Percentiles rank a stretch among this genome's conserved stretches.
Evolutionary conservation across 805 yeast genomes (phyloP).

Genomic region (Wickerhamomyces sydowiorum): DNA sequence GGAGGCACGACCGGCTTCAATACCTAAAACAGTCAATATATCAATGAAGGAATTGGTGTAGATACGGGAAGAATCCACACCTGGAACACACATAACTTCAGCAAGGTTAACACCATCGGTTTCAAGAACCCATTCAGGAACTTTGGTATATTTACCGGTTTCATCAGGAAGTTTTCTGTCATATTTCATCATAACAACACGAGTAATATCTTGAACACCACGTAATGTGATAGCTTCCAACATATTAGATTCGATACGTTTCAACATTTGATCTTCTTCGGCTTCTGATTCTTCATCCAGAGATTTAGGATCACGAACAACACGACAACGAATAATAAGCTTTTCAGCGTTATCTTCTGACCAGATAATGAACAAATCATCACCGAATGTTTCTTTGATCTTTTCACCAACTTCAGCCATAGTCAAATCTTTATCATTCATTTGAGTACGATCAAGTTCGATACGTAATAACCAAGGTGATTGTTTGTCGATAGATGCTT

Average conservation of each 20-base stretch:
- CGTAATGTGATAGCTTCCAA: conserved; percentile 89
- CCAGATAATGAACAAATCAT: conserved; percentile 96
- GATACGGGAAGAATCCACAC: conserved; percentile 86
- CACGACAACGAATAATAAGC: conserved; percentile 95
- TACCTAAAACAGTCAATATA: conserved; percentile 90
- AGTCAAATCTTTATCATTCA: conserved; percentile 95
- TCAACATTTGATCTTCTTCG: conserved; percentile 94
- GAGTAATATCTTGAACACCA: conserved; percentile 91
- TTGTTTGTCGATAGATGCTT: conserved; percentile 87
- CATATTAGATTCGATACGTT: conserved; percentile 94
- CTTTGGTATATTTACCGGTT: conserved; percentile 82
- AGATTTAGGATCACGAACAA: conserved; percentile 91
- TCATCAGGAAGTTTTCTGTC: conserved; percentile 67
- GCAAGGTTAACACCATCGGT: conserved; percentile 97
- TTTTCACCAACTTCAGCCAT: conserved; percentile 98
- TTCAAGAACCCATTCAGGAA: conserved; percentile 97
- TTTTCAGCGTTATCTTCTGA: conserved; percentile 98
- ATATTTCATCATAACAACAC: conserved; percentile 78
- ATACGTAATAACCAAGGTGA: conserved; percentile 97
- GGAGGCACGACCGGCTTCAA: conserved; percentile 96
- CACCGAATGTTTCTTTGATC: conserved; percentile 88
- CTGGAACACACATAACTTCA: conserved; percentile 91
- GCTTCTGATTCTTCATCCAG: conserved; percentile 91
- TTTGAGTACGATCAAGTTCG: conserved; percentile 96
- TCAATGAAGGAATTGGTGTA: conserved; percentile 97